Conservation (phyloP, 441 rosid species). For the Populus hybrid region DNA sequence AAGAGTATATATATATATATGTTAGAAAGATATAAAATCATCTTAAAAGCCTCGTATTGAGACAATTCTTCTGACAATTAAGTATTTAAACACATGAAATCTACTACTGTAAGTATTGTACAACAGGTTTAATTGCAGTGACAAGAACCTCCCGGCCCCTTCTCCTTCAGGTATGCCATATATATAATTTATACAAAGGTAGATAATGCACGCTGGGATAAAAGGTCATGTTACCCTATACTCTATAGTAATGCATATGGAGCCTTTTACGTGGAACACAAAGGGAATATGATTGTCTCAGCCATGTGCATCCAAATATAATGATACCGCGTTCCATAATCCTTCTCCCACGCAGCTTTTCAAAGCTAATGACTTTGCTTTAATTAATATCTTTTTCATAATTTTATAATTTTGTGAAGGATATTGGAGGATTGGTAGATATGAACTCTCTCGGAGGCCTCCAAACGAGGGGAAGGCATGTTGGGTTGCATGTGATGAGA, state of each 20-base stretch:
- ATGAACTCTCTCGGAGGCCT: slow-evolving; percentile 11
- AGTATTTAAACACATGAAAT: no score
- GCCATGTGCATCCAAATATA: slow-evolving; percentile 58
- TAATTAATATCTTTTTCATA: slow-evolving; percentile 15
- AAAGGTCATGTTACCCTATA: slow-evolving; percentile 43
- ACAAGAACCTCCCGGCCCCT: not conserved
- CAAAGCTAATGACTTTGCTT: slow-evolving; percentile 14
- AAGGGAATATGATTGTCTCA: slow-evolving; percentile 36
- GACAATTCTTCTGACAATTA: no score
- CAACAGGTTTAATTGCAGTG: not conserved
- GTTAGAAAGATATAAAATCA: no score
- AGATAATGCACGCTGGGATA: not conserved
- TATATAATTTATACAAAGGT: not conserved
- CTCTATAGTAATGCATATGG: slow-evolving; percentile 11
- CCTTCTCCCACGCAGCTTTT: slow-evolving; percentile 22
- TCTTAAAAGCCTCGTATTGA: no score
- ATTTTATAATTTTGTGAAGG: slow-evolving; percentile 3
- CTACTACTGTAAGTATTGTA: not conserved
- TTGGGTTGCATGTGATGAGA: slow-evolving; percentile 61
- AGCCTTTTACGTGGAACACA: slow-evolving; percentile 29
- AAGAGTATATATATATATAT: no score
- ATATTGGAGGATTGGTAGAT: slow-evolving; percentile 19
- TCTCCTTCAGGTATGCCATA: not conserved
- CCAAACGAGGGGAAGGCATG: slow-evolving; percentile 24
- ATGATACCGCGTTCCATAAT: slow-evolving; percentile 39